Evolutionary conservation across 257 asterid species (phyloP).

Genomic region (Przewalskia tangutica): DNA sequence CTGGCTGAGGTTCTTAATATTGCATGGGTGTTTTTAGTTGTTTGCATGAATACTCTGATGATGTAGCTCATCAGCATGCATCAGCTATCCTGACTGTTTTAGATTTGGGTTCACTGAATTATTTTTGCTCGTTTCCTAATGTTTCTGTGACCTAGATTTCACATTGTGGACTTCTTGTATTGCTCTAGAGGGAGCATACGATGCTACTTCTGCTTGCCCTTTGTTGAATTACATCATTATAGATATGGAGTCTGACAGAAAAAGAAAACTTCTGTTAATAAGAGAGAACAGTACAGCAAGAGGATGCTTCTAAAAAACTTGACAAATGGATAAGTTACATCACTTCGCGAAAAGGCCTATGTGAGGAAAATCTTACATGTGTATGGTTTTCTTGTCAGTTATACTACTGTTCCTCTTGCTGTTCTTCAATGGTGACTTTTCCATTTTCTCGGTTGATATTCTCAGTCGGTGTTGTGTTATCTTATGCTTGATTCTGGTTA

Average conservation of each 20-base stretch:
- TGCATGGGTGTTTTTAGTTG: background rate
- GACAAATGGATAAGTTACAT: background rate
- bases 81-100: background rate
- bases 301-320: background rate
- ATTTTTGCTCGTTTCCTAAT: background rate
- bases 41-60: background rate
- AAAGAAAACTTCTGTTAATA: background rate
- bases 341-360: background rate
- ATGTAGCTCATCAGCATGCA: background rate
- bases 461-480: background rate
- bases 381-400: constrained; percentile 3
- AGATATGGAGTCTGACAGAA: background rate
- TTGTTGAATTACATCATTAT: background rate
- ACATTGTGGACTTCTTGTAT: background rate
- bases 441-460: background rate
- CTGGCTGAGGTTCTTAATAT: background rate
- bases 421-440: background rate
- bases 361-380: background rate
- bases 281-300: background rate
- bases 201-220: background rate
- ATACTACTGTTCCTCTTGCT: background rate
- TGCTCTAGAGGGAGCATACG: background rate
- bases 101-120: background rate
- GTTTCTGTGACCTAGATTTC: background rate
- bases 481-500: background rate